Percentiles rank a stretch among this genome's conserved stretches.
These are phyloP conservation scores for Penicillium sp. DNA, from an alignment of 2,329 filamentous ascomycete genomes.

Conservation along the genomic window DNA sequence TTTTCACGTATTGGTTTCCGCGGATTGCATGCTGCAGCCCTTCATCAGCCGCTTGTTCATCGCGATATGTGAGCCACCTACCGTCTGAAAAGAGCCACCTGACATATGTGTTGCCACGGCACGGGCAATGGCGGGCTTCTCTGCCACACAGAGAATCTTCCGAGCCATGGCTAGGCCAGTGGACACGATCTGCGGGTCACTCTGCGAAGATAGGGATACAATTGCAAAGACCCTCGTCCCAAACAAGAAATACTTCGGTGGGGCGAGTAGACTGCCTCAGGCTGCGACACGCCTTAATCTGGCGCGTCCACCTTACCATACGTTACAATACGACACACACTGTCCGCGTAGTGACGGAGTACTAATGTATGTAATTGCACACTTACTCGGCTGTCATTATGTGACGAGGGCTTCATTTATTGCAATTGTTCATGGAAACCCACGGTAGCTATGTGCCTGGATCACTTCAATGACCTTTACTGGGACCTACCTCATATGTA, in stretches of 20 bases:
- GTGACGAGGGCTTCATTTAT: too few relatives aligned
- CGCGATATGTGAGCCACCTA: constrained; percentile 50
- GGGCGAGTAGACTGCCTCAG: constrained; percentile 20
- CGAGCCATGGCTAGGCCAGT: constrained; percentile 40
- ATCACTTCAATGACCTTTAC: too few relatives aligned
- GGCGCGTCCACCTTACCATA: neutral
- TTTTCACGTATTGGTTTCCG: constrained; percentile 81
- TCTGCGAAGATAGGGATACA: constrained; percentile 8
- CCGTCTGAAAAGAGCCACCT: constrained; percentile 72
- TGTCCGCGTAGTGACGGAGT: neutral
- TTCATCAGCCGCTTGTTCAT: constrained; percentile 22
- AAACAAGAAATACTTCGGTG: constrained; percentile 18
- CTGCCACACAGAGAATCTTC: constrained; percentile 75
- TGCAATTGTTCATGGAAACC: too few relatives aligned
- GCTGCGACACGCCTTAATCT: constrained; percentile 1
- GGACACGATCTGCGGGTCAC: constrained; percentile 10
- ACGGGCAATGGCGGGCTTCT: constrained; percentile 94
- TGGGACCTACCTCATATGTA: too few relatives aligned
- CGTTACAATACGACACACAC: neutral
- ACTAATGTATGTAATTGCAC: neutral
- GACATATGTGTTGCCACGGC: constrained; percentile 89
- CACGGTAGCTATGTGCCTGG: too few relatives aligned
- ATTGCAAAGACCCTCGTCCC: constrained; percentile 8
- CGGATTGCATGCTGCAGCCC: constrained; percentile 65
- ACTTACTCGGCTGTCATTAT: too few relatives aligned